Evolutionary conservation across 768 basidiomycete species (phyloP).

Genomic region (Neoboletus brunneissimus): DNA sequence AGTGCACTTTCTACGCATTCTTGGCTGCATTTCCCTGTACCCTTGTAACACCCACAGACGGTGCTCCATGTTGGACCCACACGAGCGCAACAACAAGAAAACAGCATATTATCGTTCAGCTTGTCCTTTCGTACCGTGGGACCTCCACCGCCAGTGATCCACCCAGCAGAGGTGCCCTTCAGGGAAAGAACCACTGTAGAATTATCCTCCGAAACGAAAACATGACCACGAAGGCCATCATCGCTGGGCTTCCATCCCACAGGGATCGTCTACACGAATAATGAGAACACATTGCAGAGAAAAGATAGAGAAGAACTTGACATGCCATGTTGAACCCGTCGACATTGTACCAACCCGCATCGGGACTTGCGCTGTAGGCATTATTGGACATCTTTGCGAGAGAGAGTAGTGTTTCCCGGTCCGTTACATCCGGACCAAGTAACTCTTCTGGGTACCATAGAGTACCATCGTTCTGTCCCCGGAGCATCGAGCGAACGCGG

Average conservation of each 20-base stretch:
- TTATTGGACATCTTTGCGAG: constrained; percentile 91
- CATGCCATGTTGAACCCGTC: constrained; percentile 62
- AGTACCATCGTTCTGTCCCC: constrained; percentile 39
- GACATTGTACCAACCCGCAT: constrained; percentile 70
- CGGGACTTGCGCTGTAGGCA: constrained; percentile 59
- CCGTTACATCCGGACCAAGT: constrained; percentile 65
- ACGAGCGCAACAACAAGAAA: constrained; percentile 93
- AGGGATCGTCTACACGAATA: constrained; percentile 50
- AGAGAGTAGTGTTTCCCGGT: constrained; percentile 66
- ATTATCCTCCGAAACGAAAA: constrained; percentile 83
- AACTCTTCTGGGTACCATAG: constrained; percentile 69
- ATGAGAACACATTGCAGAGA: background rate
- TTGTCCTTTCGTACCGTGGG: constrained; percentile 88
- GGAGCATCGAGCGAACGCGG: constrained; percentile 37
- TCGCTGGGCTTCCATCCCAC: constrained; percentile 89
- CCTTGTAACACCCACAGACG: constrained; percentile 84
- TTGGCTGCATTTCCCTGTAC: constrained; percentile 73
- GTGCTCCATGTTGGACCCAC: constrained; percentile 94
- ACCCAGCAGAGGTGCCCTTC: constrained; percentile 87
- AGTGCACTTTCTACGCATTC: constrained; percentile 78
- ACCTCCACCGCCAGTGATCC: constrained; percentile 69
- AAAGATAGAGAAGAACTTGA: background rate
- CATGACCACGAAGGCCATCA: constrained; percentile 90
- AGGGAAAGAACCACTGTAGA: constrained; percentile 83
- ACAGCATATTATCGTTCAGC: constrained; percentile 91